Base-by-base conservation (phyloP, 169 alveolate species). In the Plasmodium vivax region DNA sequence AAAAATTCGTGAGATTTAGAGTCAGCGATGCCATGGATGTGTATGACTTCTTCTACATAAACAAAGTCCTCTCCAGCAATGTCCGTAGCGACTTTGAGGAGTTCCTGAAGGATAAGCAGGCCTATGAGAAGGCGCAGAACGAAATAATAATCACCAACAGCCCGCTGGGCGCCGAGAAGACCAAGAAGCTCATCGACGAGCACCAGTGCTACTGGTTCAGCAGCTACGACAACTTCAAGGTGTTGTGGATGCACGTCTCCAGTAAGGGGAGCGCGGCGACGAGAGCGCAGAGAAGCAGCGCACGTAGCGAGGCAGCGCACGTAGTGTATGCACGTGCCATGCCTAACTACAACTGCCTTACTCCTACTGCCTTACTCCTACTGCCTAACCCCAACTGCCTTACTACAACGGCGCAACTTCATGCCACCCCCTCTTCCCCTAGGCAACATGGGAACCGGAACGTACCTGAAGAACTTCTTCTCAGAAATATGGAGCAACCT, bases 381-480 rank as follows among this genome's bases (percentile, higher is more conserved):
- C 41, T 36, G 41, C 41, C 0, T 36, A 1, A 36, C 41, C 0
- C 0, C 41, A 36, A 1, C 45, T 79, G n/a, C 23, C 0, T 80
- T 0, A 27, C 32, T 12, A 0, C 56, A 8, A n/a, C 5, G 3
- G 14, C 16, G 14, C 12, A n/a, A 23, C 4, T 1, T 6, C n/a
- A 16, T 45, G 30, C 38, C n/a, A n/a, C 23, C 41, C 8, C 41
- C 43, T 36, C 19, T 16, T 27, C 51, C 34, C 47, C 7, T 84
- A 87, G 93, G 93, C n/a, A 87, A 87, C n/a, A 34, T 87, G 85
- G 93, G 93, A 32, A 75, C 93, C 7, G 93, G 93, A 9, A 79
- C 93, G 1, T 87, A 87, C 41, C 10, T 87, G 23, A 87, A 56
- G 10, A 87, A 87, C 68, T 87, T 87, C 71, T 87, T 87, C 72